Evolutionary conservation across 345 rosid species (phyloP).

Genomic region (Arabis hirsuta): DNA sequence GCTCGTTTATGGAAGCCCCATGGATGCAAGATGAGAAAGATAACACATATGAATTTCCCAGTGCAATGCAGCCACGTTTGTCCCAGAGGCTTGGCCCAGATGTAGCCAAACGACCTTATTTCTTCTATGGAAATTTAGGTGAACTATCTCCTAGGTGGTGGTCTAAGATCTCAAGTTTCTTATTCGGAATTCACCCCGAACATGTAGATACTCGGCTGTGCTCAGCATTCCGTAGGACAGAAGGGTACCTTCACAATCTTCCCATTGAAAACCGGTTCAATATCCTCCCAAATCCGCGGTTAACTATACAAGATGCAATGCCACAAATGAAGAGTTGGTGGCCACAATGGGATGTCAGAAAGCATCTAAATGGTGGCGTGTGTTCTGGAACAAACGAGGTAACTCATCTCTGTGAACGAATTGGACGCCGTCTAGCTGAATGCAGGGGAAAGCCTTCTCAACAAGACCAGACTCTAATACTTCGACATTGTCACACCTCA

Average conservation of each 20-base stretch:
- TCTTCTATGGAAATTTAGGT: constrained; percentile 74
- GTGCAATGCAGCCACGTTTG: constrained; percentile 48
- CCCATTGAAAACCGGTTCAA: constrained; percentile 62
- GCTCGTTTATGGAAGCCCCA: constrained; percentile 48
- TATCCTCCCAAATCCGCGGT: constrained; percentile 58
- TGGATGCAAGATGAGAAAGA: constrained; percentile 55
- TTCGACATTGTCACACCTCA: constrained; percentile 55
- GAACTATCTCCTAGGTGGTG: constrained; percentile 54
- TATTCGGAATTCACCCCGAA: constrained; percentile 72
- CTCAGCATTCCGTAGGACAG: constrained; percentile 74
- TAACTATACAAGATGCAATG: constrained; percentile 68
- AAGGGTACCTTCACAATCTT: constrained; percentile 92
- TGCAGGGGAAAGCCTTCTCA: constrained; percentile 58
- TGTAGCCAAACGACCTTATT: constrained; percentile 72
- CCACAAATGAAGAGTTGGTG: constrained; percentile 80
- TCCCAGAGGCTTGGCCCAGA: constrained; percentile 50
- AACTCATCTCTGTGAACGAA: constrained; percentile 62
- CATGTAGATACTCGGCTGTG: constrained; percentile 62
- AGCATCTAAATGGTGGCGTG: constrained; percentile 52
- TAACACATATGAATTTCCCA: constrained; percentile 36
- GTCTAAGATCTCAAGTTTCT: constrained; percentile 69
- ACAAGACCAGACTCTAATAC: constrained; percentile 65
- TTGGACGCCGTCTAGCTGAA: constrained; percentile 54
- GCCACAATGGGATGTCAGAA: constrained; percentile 96
- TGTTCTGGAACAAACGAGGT: constrained; percentile 45